Evolutionary conservation across 805 yeast species (phyloP).

Genomic region (Kodamaea nitidulidarum): DNA sequence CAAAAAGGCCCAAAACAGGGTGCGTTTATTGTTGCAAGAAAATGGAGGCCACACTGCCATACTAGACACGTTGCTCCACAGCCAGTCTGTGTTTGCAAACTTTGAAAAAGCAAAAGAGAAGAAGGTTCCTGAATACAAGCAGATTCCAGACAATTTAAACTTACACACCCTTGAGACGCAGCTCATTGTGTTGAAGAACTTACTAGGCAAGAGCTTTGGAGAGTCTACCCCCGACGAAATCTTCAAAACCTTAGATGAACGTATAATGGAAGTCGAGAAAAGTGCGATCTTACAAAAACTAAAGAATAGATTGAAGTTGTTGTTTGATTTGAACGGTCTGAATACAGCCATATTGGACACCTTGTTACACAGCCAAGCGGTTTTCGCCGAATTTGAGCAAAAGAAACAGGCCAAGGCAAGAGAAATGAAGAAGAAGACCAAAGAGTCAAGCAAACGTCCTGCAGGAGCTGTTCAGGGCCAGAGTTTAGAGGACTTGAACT

Average conservation of each 20-base stretch:
- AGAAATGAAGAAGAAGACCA: not conserved
- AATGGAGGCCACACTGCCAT: conserved; percentile 60
- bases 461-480: not conserved
- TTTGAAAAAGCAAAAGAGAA: conserved; percentile 13
- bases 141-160: conserved; percentile 19
- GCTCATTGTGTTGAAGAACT: conserved; percentile 15
- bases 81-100: conserved; percentile 26
- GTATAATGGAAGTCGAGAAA: conserved; percentile 13
- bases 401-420: conserved; percentile 1
- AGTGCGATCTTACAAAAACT: conserved; percentile 14
- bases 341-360: conserved; percentile 57
- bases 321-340: conserved; percentile 52
- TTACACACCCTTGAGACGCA: conserved; percentile 16
- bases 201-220: conserved; percentile 8
- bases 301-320: conserved; percentile 17
- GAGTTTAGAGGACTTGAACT: conserved; percentile 14
- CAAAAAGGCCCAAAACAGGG: conserved; percentile 14
- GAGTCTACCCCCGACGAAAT: conserved; percentile 12
- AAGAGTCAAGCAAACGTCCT: not conserved
- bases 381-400: conserved; percentile 18
- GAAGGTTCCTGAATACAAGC: conserved; percentile 9
- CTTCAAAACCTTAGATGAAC: conserved; percentile 8
- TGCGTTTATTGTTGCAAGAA: conserved; percentile 33
- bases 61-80: conserved; percentile 53
- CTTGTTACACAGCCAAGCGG: conserved; percentile 43